Evolutionary conservation across 225 moss, liverwort and hornwort genomes (phyloP).

Genomic region (Asterella californica): DNA sequence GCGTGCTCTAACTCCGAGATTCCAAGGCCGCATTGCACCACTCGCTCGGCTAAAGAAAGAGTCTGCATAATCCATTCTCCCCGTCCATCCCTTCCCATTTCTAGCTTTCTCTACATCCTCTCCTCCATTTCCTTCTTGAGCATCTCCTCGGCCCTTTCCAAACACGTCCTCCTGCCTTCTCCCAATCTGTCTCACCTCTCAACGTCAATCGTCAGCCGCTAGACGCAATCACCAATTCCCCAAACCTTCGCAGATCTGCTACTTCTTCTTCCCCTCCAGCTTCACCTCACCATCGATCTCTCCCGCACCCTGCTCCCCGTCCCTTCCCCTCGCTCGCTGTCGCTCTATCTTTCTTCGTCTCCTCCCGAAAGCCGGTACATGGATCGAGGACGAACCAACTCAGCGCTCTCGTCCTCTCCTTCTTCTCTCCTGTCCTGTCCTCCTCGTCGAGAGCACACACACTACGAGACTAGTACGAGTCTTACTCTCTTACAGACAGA

Average conservation of each 20-base stretch:
- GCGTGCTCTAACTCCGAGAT: neutral
- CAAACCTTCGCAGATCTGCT: neutral
- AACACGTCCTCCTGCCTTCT: neutral
- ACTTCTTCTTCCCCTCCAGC: neutral
- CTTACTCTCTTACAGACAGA: neutral
- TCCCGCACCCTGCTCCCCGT: neutral
- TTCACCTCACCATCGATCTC: conserved; percentile 4
- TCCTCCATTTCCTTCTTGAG: conserved; percentile 1
- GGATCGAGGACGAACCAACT: neutral
- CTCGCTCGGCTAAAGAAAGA: neutral
- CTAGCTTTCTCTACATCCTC: conserved; percentile 10
- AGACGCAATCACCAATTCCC: conserved; percentile 7
- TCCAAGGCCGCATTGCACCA: conserved; percentile 17
- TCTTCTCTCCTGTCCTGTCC: neutral
- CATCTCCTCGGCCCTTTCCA: neutral
- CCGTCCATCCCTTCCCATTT: conserved; percentile 14
- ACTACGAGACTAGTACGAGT: neutral
- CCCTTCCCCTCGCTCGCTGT: neutral
- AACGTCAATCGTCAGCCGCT: neutral
- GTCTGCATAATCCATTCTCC: conserved; percentile 12
- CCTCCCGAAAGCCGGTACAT: neutral
- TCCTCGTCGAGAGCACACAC: neutral
- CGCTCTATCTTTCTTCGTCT: neutral
- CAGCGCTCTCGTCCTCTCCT: neutral
- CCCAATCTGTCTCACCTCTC: neutral